Evolutionary conservation across 2,329 filamentous ascomycete species (phyloP), one percentile per base, ranked within the genome.

Genomic region (Dendrostoma leiphaemia): DNA sequence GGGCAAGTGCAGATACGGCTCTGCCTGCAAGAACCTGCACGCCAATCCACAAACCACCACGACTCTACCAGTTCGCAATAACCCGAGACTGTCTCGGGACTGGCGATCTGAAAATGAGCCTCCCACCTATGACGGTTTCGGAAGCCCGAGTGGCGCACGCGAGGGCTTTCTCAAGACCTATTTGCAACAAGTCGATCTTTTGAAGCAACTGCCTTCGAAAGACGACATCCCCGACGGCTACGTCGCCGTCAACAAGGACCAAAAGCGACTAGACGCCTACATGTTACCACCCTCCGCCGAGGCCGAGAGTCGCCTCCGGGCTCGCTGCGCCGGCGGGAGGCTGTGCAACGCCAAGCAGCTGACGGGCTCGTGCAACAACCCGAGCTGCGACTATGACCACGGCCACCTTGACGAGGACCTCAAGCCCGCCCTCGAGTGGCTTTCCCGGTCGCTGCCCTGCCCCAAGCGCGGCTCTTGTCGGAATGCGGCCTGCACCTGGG

Each of bases 1-100:
- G 12, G 67, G 65, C 6, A 68, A 65, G 46, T 69, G 66, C 57
- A 63, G 63, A 35, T 67, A 62, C 23, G 67, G 65, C 38, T 61
- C 60, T 29, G 45, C 37, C 1, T 69, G 67, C 58, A 68, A 63
- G 40, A 61, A 62, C 9, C 48, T 62, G 34, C 67, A 69, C 49
- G 17, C 57, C 6, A 59, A 58, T 24, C 23, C 54, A 17, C 24
- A n/a, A 8, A 3, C 38, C 4, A 6, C 46, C 1, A 50, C 44
- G 24, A 54, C 15, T 21, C 45, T 34, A 31, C 51, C 34, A 15
- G 13, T 38, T 24, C 40, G 37, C 53, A 45, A n/a, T 17, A 31
- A 13, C 32, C 26, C 38, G 34, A 40, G 37, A 43, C 15, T 47
- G 34, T 17, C 52, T 31, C 23, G 59, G 52, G 28, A 37, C 28